These are phyloP conservation scores for Microbotryomycetes sp. DNA, from an alignment of 1,284 basidiomycete genomes.

Conservation along the genomic window DNA sequence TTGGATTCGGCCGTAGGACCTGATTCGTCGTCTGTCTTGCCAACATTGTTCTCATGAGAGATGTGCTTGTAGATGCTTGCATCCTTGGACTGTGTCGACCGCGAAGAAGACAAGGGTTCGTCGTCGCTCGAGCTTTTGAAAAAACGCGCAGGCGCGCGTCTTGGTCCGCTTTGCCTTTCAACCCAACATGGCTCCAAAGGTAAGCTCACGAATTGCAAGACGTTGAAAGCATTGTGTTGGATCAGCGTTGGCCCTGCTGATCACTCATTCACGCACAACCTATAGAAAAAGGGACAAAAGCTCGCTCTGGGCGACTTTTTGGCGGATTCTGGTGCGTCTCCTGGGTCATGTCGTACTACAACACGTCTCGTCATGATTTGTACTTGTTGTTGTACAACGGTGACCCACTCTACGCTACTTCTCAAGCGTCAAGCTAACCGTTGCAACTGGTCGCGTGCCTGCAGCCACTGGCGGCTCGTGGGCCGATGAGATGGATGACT, in stretches of 20 bases:
- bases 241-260: not conserved
- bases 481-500: conserved; percentile 91
- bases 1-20: too few species aligned
- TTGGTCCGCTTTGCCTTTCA: not conserved
- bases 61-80: too few species aligned
- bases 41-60: too few species aligned
- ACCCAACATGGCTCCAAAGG: not conserved
- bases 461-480: conserved; percentile 71
- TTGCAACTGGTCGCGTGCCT: not conserved
- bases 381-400: not conserved
- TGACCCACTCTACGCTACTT: conserved; percentile 5
- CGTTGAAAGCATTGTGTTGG: not conserved
- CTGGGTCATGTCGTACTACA: too few species aligned
- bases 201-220: not conserved
- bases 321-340: conserved; percentile 61
- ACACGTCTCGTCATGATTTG: too few species aligned
- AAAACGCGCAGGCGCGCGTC: not conserved
- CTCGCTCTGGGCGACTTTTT: conserved; percentile 86
- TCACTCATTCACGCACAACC: conserved; percentile 3
- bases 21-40: too few species aligned
- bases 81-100: too few species aligned
- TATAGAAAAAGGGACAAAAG: conserved; percentile 82
- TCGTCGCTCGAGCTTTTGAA: not conserved
- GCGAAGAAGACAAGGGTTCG: too few species aligned
- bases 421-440: conserved; percentile 14